These are phyloP conservation scores for Yarrowia porcina DNA, from an alignment of 805 yeast species.

Conservation along the genomic window DNA sequence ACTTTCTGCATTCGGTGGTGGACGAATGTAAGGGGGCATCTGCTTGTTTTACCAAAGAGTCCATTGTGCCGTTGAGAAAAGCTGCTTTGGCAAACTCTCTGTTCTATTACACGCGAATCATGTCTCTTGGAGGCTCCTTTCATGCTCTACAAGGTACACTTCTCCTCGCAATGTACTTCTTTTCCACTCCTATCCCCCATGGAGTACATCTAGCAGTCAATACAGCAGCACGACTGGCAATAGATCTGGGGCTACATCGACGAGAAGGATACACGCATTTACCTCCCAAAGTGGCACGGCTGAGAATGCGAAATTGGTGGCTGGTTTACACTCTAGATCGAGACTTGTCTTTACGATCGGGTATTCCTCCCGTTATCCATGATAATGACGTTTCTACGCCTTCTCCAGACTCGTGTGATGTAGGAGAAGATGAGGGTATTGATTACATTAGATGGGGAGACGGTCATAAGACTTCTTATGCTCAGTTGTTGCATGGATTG, in stretches of 20 bases:
- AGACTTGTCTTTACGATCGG: conserved; percentile 45
- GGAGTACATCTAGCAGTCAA: conserved; percentile 41
- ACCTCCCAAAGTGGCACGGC: conserved; percentile 39
- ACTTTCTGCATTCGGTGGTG: not conserved
- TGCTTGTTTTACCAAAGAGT: not conserved
- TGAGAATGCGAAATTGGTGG: conserved; percentile 50
- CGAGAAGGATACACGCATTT: conserved; percentile 44
- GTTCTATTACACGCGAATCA: conserved; percentile 52
- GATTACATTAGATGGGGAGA: conserved; percentile 21
- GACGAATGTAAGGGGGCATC: not conserved
- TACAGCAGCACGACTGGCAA: conserved; percentile 52
- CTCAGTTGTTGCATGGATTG: conserved; percentile 3
- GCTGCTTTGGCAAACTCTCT: conserved; percentile 42
- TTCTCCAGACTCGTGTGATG: conserved; percentile 19
- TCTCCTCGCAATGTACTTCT: conserved; percentile 44
- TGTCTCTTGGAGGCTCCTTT: conserved; percentile 51
- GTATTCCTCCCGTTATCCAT: conserved; percentile 48
- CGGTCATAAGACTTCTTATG: not conserved
- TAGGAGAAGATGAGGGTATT: conserved; percentile 3
- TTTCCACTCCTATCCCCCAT: conserved; percentile 28
- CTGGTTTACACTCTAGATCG: conserved; percentile 47
- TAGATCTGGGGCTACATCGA: conserved; percentile 55
- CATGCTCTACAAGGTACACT: conserved; percentile 49
- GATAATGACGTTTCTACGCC: conserved; percentile 27
- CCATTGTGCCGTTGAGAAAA: not conserved